A percentile compares a stretch with the other conserved stretches of the same genome.
Conservation (phyloP, 306 rosid species). For the Neltuma alba region DNA sequence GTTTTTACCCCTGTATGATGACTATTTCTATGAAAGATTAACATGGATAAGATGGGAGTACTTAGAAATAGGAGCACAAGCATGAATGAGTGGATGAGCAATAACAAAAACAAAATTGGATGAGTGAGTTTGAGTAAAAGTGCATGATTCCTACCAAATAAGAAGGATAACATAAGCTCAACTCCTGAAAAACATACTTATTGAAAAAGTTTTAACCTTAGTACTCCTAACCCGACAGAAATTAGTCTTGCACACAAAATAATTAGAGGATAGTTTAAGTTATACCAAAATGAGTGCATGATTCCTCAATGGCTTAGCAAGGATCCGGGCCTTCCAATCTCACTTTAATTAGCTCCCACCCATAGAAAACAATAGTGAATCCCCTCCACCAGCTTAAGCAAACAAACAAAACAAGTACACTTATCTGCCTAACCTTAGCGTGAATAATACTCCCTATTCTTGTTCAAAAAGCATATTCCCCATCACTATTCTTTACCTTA, state of each 20-base stretch:
- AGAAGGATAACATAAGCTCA: too few species aligned
- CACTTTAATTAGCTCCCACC: not conserved
- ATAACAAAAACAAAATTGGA: constrained; percentile 8
- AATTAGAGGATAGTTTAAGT: too few species aligned
- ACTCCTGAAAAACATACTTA: too few species aligned
- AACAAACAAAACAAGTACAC: not conserved
- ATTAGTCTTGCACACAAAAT: too few species aligned
- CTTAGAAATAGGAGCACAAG: not conserved
- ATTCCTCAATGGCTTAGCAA: not conserved
- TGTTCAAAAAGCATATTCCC: not conserved
- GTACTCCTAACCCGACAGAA: too few species aligned
- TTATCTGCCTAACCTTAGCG: not conserved
- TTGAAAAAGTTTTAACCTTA: too few species aligned
- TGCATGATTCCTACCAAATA: not conserved
- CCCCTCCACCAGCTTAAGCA: not conserved
- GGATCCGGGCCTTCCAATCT: not conserved
- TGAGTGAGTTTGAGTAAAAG: not conserved
- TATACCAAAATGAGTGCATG: too few species aligned
- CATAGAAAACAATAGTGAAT: not conserved
- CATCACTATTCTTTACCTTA: not conserved
- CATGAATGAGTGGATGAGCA: not conserved
- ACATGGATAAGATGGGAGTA: not conserved
- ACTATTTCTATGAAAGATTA: not conserved
- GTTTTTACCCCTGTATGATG: not conserved
- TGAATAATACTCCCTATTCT: constrained; percentile 2